Evolutionary conservation across 2,329 filamentous ascomycete genomes (phyloP).

Genomic region (Epichloe sibirici): DNA sequence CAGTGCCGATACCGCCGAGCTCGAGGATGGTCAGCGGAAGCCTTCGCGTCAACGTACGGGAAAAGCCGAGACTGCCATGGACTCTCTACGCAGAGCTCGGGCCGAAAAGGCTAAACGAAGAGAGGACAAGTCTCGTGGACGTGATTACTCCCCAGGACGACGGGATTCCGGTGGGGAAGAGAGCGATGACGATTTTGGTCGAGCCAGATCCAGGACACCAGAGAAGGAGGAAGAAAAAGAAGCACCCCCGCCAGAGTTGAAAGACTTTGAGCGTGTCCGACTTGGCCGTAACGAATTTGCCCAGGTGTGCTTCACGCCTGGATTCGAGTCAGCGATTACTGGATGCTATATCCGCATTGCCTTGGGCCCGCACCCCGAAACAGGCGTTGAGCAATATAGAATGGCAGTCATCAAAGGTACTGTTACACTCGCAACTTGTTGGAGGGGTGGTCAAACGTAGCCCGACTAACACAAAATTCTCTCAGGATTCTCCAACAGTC

Average conservation of each 20-base stretch:
- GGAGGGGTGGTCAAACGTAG: not conserved
- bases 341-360: constrained; percentile 81
- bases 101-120: constrained; percentile 43
- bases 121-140: constrained; percentile 47
- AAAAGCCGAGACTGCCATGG: constrained; percentile 50
- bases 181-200: constrained; percentile 70
- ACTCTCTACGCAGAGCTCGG: constrained; percentile 49
- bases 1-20: constrained; percentile 65
- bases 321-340: constrained; percentile 68
- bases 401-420: constrained; percentile 79
- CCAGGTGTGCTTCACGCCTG: constrained; percentile 85
- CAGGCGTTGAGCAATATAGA: constrained; percentile 67
- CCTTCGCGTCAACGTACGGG: constrained; percentile 56
- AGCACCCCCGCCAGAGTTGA: constrained; percentile 57
- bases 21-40: constrained; percentile 66
- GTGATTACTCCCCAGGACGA: constrained; percentile 34
- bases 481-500: constrained; percentile 63
- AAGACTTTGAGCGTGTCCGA: constrained; percentile 74
- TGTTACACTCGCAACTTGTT: not conserved
- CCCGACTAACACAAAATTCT: not conserved
- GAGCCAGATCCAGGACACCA: constrained; percentile 39
- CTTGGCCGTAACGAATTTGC: constrained; percentile 79
- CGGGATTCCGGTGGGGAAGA: constrained; percentile 40
- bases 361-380: constrained; percentile 64
- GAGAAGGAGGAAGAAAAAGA: constrained; percentile 57